Evolutionary conservation across 164 flowering plant genomes (phyloP).

Genomic region (Brasenia schreberi): DNA sequence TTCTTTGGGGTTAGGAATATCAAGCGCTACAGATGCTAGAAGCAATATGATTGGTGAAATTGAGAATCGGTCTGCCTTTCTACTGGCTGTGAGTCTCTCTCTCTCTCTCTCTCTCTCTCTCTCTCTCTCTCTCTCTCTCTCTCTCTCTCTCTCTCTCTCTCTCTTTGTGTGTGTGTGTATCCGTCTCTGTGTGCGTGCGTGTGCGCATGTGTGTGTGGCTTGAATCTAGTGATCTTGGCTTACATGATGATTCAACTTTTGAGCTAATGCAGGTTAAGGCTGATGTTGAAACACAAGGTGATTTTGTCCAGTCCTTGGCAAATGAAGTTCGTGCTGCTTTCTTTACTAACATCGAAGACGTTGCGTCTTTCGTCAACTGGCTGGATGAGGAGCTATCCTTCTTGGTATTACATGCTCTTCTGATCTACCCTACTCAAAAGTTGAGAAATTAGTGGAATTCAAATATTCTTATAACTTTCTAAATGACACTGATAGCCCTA

Average conservation of each 20-base stretch:
- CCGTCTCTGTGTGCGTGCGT: background rate
- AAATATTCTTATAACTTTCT: too few relatives aligned
- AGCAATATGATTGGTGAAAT: conserved; percentile 99
- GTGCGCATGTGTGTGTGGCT: background rate
- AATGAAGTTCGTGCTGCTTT: conserved; percentile 88
- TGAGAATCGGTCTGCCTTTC: conserved; percentile 81
- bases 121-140: background rate
- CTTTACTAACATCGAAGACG: conserved; percentile 65
- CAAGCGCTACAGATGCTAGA: conserved; percentile 53
- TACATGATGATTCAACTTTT: background rate
- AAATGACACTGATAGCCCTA: too few relatives aligned
- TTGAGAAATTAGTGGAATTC: too few relatives aligned
- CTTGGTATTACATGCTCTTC: conserved; percentile 40
- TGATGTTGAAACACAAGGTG: conserved; percentile 99
- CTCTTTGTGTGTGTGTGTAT: background rate
- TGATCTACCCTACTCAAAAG: too few relatives aligned
- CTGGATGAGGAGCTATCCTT: conserved; percentile 98
- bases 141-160: background rate
- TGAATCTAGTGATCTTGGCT: conserved; percentile 1
- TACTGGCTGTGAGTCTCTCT: conserved; percentile 62
- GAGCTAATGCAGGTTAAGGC: conserved; percentile 77
- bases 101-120: background rate
- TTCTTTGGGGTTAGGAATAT: conserved; percentile 29
- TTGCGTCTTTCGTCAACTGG: conserved; percentile 89
- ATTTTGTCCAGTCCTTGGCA: conserved; percentile 86